Evolutionary conservation across 768 basidiomycete species (phyloP), one percentile per base, ranked within the genome.

Genomic region (Terana coerulea): DNA sequence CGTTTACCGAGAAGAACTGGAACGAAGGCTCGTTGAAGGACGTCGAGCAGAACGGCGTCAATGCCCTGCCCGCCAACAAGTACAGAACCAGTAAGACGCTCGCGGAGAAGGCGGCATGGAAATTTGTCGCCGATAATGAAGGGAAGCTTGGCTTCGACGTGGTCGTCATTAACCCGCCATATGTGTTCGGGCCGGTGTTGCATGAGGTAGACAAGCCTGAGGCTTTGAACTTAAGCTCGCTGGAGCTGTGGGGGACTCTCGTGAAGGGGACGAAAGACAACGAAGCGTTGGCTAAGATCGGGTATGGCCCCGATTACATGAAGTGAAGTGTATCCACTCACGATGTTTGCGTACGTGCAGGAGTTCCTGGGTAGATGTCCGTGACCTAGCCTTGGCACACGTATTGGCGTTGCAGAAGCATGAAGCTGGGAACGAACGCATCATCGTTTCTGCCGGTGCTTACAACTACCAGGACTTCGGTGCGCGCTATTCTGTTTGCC

Each of bases 381-480:
- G 79, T 3, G 80, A 83, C 60, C 59, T 79, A 26, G 81, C 76
- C 0, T 60, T 66, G 11, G 80, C 77, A 0, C 83, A 84, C 56
- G 70, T 73, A 1, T 61, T 67, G 5, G 77, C 79, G 3, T 61
- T 88, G 29, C 71, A 73, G 47, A 74, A 71, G 46, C 69, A 74
- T 30, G 72, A 66, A 2, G 83, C 81, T 0, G 75, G 74, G 2
- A 77, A 78, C 0, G 70, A 85, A 49, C 68, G 85, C 26, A 75
- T 86, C 56, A 72, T 85, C 57, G 54, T 77, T 30, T 66, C 64
- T 15, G 67, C 61, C 5, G 49, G 49, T 29, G 21, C 22, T 5
- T 51, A 43, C 39, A 51, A 33, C 9, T 54, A 37, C 36, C 51
- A 52, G 24, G 53, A 54, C 24, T 53, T 12, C 12, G 33, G 52